Percentiles rank a stretch among this genome's conserved stretches.
Evolutionary conservation across 768 basidiomycete species (phyloP).

Genomic region (Nidularia pulvinata): DNA sequence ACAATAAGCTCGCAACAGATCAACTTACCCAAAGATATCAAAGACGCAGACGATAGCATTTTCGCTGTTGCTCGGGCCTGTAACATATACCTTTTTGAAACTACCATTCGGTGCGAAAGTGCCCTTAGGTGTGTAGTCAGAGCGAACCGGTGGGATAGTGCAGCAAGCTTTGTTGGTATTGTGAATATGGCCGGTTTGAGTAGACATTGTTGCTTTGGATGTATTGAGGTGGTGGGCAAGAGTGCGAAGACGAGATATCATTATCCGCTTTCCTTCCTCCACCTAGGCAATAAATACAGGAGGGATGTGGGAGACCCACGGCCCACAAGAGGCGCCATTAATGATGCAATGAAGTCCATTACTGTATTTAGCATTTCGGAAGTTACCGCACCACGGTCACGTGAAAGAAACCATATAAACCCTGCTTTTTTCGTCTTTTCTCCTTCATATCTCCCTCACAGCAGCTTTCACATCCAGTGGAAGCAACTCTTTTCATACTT

Average conservation of each 20-base stretch:
- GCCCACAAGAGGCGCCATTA: no score
- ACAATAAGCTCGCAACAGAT: background rate
- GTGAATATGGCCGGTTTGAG: conserved; percentile 17
- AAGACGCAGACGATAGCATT: conserved; percentile 57
- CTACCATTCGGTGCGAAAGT: conserved; percentile 41
- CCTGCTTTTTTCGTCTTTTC: background rate
- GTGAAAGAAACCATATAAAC: no score
- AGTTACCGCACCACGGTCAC: no score
- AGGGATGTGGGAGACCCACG: background rate
- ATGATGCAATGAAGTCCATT: no score
- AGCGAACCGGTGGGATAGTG: conserved; percentile 52
- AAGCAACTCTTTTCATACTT: conserved; percentile 55
- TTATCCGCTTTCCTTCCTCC: conserved; percentile 2
- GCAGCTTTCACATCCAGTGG: conserved; percentile 26
- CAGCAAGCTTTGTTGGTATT: conserved; percentile 49
- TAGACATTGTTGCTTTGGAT: conserved; percentile 28
- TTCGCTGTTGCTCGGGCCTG: conserved; percentile 44
- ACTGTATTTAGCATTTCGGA: no score
- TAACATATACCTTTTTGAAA: conserved; percentile 51
- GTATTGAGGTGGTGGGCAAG: conserved; percentile 34
- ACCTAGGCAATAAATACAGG: background rate
- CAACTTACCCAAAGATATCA: conserved; percentile 60
- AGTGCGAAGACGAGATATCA: conserved; percentile 31
- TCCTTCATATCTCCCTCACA: conserved; percentile 24
- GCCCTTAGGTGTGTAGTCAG: conserved; percentile 53